Evolutionary conservation across 805 yeast genomes (phyloP).

Genomic region (Blastobotrys americana): DNA sequence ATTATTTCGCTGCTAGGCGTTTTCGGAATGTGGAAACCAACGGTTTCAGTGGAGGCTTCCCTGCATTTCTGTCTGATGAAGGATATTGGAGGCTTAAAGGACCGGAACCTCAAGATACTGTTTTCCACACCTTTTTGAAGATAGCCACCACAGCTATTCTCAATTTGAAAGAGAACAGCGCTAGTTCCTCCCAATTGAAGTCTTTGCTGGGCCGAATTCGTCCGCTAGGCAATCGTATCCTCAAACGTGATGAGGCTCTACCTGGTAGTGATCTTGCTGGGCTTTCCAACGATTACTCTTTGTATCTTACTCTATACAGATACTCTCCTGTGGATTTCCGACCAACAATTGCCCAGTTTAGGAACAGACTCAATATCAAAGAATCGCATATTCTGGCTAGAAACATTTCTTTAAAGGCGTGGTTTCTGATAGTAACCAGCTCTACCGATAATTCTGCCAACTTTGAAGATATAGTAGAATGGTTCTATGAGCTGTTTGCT

Average conservation of each 20-base stretch:
- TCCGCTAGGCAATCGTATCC: background rate
- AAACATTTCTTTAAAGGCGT: background rate
- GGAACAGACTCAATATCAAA: background rate
- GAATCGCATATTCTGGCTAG: slow-evolving; percentile 5
- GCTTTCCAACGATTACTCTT: background rate
- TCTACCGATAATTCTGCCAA: background rate
- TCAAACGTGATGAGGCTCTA: background rate
- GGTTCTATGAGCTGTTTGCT: background rate
- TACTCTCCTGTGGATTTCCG: background rate
- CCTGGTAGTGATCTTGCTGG: background rate
- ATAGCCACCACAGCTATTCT: background rate
- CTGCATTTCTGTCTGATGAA: background rate
- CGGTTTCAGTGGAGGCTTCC: background rate
- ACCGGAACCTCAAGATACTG: background rate
- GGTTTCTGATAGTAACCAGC: background rate
- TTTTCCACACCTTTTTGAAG: slow-evolving; percentile 1
- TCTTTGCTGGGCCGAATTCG: background rate
- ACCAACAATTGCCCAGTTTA: background rate
- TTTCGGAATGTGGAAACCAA: background rate
- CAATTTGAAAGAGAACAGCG: background rate
- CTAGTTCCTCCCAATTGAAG: background rate
- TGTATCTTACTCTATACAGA: background rate
- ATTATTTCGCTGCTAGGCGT: background rate
- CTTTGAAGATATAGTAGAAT: background rate
- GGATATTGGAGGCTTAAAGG: background rate